Evolutionary conservation across 139 green algal genomes (phyloP).

Genomic region (Eudorina sp.): DNA sequence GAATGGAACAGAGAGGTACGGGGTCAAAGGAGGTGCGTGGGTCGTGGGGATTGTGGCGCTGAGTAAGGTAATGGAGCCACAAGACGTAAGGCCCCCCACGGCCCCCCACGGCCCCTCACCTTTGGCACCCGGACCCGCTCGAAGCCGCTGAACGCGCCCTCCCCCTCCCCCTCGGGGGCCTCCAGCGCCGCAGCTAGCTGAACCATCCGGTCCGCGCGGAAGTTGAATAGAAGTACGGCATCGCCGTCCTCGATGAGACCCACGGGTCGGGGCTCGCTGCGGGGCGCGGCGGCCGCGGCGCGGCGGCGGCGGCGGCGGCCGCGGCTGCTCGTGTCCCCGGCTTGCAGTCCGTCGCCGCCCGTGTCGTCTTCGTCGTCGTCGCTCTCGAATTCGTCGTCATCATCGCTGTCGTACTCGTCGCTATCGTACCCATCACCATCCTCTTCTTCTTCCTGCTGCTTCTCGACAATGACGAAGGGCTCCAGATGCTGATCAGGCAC

Average conservation of each 20-base stretch:
- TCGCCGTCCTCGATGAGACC: slow-evolving; percentile 91
- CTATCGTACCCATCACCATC: background rate
- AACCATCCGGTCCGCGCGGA: slow-evolving; percentile 93
- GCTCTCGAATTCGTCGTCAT: background rate
- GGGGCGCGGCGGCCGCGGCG: background rate
- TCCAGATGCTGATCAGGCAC: slow-evolving; percentile 87
- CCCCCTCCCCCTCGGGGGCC: slow-evolving; percentile 81
- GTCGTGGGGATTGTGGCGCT: too few species aligned
- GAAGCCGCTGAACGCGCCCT: slow-evolving; percentile 74
- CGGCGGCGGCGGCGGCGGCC: background rate
- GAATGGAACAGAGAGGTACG: too few species aligned
- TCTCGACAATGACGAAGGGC: slow-evolving; percentile 90
- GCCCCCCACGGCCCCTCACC: slow-evolving; percentile 29
- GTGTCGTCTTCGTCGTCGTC: background rate
- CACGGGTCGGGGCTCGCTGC: slow-evolving; percentile 49
- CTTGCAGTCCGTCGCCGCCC: background rate
- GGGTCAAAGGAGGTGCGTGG: too few species aligned
- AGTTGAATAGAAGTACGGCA: slow-evolving; percentile 97
- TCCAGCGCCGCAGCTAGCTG: slow-evolving; percentile 94
- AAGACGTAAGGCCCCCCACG: too few species aligned
- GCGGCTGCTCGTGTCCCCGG: background rate
- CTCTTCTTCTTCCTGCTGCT: slow-evolving; percentile 15
- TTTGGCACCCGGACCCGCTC: slow-evolving; percentile 81
- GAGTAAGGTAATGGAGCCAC: too few species aligned
- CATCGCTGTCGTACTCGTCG: background rate